These are phyloP conservation scores for Phytopythium cucurbitacearum DNA, from an alignment of 352 stramenopile genomes.

Conservation along the genomic window DNA sequence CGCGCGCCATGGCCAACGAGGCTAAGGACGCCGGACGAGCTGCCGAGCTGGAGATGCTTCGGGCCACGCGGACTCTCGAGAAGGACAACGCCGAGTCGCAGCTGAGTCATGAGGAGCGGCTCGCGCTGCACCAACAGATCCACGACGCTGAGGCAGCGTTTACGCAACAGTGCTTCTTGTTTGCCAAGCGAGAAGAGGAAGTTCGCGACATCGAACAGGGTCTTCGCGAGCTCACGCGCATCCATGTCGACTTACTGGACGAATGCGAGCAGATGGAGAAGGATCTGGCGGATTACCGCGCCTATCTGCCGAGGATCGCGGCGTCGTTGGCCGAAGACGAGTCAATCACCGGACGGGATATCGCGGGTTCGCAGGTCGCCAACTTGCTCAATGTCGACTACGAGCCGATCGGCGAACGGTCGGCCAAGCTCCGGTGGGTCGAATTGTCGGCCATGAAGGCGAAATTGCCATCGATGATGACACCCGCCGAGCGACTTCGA, in stretches of 20 bases:
- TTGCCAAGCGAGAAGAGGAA: constrained; percentile 69
- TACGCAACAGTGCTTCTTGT: constrained; percentile 64
- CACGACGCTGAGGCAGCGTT: constrained; percentile 37
- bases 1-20: constrained; percentile 36
- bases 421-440: constrained; percentile 60
- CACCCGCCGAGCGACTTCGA: constrained; percentile 54
- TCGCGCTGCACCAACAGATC: constrained; percentile 30
- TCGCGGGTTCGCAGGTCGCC: constrained; percentile 44
- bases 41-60: constrained; percentile 50
- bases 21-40: constrained; percentile 38
- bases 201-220: constrained; percentile 56
- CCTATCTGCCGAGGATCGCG: constrained; percentile 45
- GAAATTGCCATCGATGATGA: constrained; percentile 77
- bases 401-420: constrained; percentile 36
- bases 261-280: constrained; percentile 59
- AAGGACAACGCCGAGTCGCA: constrained; percentile 32
- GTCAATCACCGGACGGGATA: constrained; percentile 24
- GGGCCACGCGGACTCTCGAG: constrained; percentile 39
- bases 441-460: constrained; percentile 72
- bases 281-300: constrained; percentile 44
- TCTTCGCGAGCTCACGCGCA: constrained; percentile 59
- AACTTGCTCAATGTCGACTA: constrained; percentile 65
- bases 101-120: constrained; percentile 33
- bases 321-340: constrained; percentile 27
- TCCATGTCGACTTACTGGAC: constrained; percentile 59